Evolutionary conservation across 768 basidiomycete species (phyloP).

Genomic region (Suillus discolor): DNA sequence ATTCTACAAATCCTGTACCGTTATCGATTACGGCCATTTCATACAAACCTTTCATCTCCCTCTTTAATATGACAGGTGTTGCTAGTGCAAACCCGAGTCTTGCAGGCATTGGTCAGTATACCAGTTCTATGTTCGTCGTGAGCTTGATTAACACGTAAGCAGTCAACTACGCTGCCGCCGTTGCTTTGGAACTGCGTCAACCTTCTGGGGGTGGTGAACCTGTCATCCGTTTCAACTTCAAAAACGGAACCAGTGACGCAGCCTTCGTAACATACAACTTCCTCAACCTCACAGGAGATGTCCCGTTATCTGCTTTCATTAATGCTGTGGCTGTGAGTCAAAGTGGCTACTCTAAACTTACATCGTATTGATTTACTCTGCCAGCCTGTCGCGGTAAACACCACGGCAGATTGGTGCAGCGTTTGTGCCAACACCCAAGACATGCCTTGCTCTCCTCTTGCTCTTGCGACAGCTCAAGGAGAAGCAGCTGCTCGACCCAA

Average conservation of each 20-base stretch:
- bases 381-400: slow-evolving; percentile 53
- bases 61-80: slow-evolving; percentile 77
- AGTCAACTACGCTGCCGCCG: slow-evolving; percentile 66
- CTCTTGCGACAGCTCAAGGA: slow-evolving; percentile 31
- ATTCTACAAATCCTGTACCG: slow-evolving; percentile 53
- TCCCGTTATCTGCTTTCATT: slow-evolving; percentile 56
- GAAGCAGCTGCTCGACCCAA: slow-evolving; percentile 35
- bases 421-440: slow-evolving; percentile 58
- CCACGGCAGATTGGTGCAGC: slow-evolving; percentile 59
- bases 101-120: slow-evolving; percentile 55
- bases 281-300: slow-evolving; percentile 48
- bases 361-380: slow-evolving; percentile 1
- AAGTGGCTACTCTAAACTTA: slow-evolving; percentile 1
- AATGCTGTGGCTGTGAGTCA: slow-evolving; percentile 39
- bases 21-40: slow-evolving; percentile 61
- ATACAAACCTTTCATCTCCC: slow-evolving; percentile 77
- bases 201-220: slow-evolving; percentile 46
- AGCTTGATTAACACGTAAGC: neutral
- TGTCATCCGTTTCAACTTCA: slow-evolving; percentile 65
- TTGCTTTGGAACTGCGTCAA: slow-evolving; percentile 62
- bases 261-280: slow-evolving; percentile 51
- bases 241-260: slow-evolving; percentile 58
- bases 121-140: neutral
- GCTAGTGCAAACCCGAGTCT: slow-evolving; percentile 52
- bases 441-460: slow-evolving; percentile 57